These are phyloP conservation scores for Penicillium brevicompactum DNA, from an alignment of 2,329 filamentous ascomycete genomes.

Conservation along the genomic window DNA sequence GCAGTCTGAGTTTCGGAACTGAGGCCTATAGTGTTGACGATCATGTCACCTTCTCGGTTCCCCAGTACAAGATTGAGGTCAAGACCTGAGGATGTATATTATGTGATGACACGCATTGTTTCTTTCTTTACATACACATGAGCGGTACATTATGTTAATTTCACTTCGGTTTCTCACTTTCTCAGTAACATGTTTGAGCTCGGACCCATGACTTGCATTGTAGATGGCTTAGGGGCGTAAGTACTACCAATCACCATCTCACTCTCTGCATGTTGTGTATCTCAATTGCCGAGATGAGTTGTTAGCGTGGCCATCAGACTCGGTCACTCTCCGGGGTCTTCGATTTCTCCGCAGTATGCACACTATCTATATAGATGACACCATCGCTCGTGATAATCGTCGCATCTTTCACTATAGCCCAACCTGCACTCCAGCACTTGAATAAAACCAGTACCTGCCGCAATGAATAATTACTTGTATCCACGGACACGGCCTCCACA, in stretches of 20 bases:
- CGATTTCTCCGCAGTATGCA: background rate
- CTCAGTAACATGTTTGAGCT: background rate
- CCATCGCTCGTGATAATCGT: constrained; percentile 8
- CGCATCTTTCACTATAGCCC: constrained; percentile 5
- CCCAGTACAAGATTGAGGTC: constrained; percentile 34
- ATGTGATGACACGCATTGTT: constrained; percentile 6
- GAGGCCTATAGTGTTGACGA: constrained; percentile 50
- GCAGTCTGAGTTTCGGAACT: constrained; percentile 56
- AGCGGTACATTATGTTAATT: constrained; percentile 5
- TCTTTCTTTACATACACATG: constrained; percentile 1
- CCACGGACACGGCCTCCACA: background rate
- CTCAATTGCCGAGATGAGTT: background rate
- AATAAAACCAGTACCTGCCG: background rate
- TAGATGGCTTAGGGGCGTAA: background rate
- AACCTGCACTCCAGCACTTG: background rate
- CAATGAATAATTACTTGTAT: background rate
- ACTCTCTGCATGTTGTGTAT: background rate
- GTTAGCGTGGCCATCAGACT: background rate
- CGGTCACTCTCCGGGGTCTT: background rate
- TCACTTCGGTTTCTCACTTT: background rate
- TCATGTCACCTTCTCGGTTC: constrained; percentile 54
- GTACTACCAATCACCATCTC: background rate
- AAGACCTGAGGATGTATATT: constrained; percentile 11
- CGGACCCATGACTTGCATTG: background rate
- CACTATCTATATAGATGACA: background rate